These are phyloP conservation scores for Lipomyces sp. DNA, from an alignment of 805 yeast genomes.

Conservation along the genomic window DNA sequence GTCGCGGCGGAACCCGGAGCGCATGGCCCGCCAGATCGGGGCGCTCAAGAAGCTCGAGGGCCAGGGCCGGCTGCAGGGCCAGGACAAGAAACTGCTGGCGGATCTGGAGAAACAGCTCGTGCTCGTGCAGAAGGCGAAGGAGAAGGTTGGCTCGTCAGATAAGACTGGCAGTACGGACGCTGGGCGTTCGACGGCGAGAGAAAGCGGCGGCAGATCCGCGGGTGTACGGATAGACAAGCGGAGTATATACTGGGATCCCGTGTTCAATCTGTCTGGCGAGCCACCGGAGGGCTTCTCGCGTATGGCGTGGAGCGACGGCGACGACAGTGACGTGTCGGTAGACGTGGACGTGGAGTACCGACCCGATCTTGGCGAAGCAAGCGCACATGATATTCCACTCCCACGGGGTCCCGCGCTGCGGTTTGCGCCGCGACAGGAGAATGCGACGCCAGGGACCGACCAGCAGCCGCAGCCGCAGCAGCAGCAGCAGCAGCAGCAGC, in stretches of 20 bases:
- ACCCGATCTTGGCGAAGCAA: constrained; percentile 12
- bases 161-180: not conserved
- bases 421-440: not conserved
- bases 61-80: constrained; percentile 20
- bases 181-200: no score
- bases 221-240: not conserved
- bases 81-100: constrained; percentile 19
- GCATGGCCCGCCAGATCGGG: constrained; percentile 23
- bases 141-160: constrained; percentile 1
- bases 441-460: not conserved
- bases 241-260: constrained; percentile 31
- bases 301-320: constrained; percentile 23
- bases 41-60: constrained; percentile 14
- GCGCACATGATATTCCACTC: constrained; percentile 27
- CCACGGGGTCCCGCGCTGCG: constrained; percentile 29
- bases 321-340: constrained; percentile 1
- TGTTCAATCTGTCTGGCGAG: constrained; percentile 28
- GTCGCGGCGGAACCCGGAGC: constrained; percentile 24
- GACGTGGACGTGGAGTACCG: constrained; percentile 6
- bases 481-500: not conserved
- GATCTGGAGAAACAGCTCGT: constrained; percentile 24
- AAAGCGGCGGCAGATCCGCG: no score
- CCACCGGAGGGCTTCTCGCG: constrained; percentile 29
- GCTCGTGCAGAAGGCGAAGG: constrained; percentile 22
- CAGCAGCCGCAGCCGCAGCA: not conserved